phyloP scores from a whole-genome alignment of 2,329 filamentous ascomycete species.

The Paramyrothecium roridum region DNA sequence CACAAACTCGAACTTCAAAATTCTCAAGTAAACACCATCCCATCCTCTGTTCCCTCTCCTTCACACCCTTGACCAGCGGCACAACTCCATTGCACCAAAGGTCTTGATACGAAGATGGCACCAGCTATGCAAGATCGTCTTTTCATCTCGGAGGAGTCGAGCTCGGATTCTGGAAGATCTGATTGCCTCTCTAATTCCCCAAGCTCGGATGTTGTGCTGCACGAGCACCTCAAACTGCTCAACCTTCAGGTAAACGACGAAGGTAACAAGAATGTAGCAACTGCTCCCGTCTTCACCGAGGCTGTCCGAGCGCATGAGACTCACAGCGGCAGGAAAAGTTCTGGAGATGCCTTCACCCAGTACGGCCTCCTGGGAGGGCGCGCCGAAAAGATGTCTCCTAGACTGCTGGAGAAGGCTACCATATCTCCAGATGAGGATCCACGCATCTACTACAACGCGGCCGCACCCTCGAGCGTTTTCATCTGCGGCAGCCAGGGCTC shows the following conservation, averaged over 20 bases:
- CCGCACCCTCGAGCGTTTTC: slow-evolving; percentile 55
- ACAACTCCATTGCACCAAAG: no score
- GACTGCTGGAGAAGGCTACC: background rate
- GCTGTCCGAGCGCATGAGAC: background rate
- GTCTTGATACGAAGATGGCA: no score
- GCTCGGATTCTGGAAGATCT: no score
- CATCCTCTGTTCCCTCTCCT: no score
- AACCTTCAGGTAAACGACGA: background rate
- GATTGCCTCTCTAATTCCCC: background rate
- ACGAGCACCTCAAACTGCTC: background rate
- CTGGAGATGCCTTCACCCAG: slow-evolving; percentile 2
- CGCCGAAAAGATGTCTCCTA: background rate
- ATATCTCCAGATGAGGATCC: slow-evolving; percentile 9
- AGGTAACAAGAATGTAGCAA: background rate
- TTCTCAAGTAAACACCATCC: no score
- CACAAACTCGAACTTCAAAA: no score
- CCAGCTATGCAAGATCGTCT: background rate
- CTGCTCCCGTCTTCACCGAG: background rate
- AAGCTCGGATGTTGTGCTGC: background rate
- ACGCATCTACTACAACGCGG: slow-evolving; percentile 42
- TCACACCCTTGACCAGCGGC: no score
- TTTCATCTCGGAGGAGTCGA: background rate
- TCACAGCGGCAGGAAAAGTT: background rate
- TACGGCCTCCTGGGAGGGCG: slow-evolving; percentile 7
- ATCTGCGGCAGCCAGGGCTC: slow-evolving; percentile 64